Evolutionary conservation across 306 rosid species (phyloP).

Genomic region (Quercus parvula): DNA sequence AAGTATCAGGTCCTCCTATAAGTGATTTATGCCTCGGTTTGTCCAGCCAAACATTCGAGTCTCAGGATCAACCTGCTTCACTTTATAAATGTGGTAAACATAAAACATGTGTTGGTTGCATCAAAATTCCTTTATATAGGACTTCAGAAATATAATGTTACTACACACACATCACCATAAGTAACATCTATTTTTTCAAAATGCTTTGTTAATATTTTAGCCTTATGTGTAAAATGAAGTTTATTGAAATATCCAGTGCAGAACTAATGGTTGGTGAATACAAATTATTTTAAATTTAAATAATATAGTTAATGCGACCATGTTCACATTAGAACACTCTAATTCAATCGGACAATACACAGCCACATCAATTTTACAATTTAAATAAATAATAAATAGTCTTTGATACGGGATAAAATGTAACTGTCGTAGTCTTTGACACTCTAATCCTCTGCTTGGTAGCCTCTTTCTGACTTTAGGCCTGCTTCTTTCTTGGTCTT

Average conservation of each 20-base stretch:
- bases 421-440: not conserved
- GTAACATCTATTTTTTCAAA: not conserved
- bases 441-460: not conserved
- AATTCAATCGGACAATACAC: not conserved
- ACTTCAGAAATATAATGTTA: too few species aligned
- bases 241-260: not conserved
- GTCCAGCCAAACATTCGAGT: slow-evolving; percentile 16
- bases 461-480: not conserved
- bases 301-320: not conserved
- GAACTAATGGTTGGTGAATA: not conserved
- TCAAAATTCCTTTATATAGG: not conserved
- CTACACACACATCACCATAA: not conserved
- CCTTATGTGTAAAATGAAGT: not conserved
- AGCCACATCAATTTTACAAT: not conserved
- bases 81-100: slow-evolving; percentile 37
- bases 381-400: not conserved
- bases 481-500: not conserved
- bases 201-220: not conserved
- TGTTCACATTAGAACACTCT: not conserved
- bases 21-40: slow-evolving; percentile 33
- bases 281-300: not conserved
- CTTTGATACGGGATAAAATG: too few species aligned
- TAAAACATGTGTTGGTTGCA: not conserved
- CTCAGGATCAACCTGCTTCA: slow-evolving; percentile 23
- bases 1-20: slow-evolving; percentile 67